phyloP scores from a whole-genome alignment of 495 filamentous ascomycete species.

The Xylaria curta region DNA sequence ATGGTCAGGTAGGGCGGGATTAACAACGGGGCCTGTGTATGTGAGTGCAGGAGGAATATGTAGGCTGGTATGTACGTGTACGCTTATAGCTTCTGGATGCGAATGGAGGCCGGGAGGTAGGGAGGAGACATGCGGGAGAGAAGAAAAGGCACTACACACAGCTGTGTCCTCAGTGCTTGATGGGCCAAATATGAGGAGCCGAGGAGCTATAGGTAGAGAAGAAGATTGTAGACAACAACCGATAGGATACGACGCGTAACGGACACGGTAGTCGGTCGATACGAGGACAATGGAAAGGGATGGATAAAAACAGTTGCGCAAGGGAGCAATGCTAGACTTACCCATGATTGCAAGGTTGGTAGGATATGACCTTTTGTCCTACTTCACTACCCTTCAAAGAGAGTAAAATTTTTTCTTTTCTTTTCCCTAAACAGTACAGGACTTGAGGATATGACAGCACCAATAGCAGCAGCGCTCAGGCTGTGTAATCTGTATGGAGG shows the following conservation, averaged over 20 bases:
- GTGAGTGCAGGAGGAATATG: conserved; percentile 37
- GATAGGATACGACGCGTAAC: conserved; percentile 14
- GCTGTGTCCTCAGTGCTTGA: conserved; percentile 1
- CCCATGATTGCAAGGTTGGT: conserved; percentile 27
- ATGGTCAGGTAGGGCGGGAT: conserved; percentile 27
- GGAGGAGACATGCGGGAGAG: conserved; percentile 26
- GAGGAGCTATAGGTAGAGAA: conserved; percentile 7
- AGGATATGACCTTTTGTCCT: conserved; percentile 26
- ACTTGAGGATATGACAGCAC: conserved; percentile 24
- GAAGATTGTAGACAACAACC: conserved; percentile 5
- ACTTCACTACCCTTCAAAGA: conserved; percentile 26
- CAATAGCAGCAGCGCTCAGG: conserved; percentile 29
- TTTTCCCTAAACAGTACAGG: conserved; percentile 32
- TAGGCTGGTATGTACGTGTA: conserved; percentile 32
- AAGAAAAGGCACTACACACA: conserved; percentile 25
- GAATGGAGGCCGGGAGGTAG: conserved; percentile 17
- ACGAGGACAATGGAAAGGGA: conserved; percentile 12
- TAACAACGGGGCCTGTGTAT: conserved; percentile 29
- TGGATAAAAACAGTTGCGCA: conserved; percentile 17
- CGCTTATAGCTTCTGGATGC: conserved; percentile 25
- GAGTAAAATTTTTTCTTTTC: conserved; percentile 24
- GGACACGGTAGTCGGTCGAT: conserved; percentile 11
- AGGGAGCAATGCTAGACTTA: conserved; percentile 26
- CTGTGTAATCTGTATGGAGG: conserved; percentile 30
- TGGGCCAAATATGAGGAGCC: background rate